Percentiles rank a stretch among this genome's conserved stretches.
These are phyloP conservation scores for Penicillium ucsense DNA, from an alignment of 495 filamentous ascomycete genomes.

Conservation along the genomic window DNA sequence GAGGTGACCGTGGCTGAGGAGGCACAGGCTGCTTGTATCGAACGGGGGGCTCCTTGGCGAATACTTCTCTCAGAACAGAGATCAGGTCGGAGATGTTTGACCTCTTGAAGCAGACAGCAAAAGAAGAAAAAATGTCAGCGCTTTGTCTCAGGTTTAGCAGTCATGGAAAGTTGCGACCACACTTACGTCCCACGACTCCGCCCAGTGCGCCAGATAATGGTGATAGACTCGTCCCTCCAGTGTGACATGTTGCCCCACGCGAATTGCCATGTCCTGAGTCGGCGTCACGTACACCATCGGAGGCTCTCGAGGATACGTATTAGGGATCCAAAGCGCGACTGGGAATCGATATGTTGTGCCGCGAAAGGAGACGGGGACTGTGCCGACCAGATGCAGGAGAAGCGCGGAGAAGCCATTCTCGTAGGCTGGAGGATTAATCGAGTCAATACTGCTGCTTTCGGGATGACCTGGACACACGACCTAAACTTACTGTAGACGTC, in stretches of 20 bases:
- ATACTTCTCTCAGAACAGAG: constrained; percentile 73
- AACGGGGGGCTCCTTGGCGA: constrained; percentile 90
- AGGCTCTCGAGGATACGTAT: constrained; percentile 75
- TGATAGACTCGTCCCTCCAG: constrained; percentile 93
- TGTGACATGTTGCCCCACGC: constrained; percentile 89
- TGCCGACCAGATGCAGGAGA: constrained; percentile 77
- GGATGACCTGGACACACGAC: too few species aligned
- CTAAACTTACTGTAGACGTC: constrained; percentile 76
- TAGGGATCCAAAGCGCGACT: constrained; percentile 89
- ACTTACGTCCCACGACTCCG: constrained; percentile 83
- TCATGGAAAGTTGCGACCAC: not conserved
- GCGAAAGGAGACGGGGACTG: constrained; percentile 78
- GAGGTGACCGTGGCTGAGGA: constrained; percentile 25
- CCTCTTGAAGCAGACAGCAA: constrained; percentile 51
- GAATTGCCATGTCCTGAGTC: constrained; percentile 76
- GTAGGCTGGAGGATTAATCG: constrained; percentile 49
- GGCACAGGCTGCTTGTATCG: constrained; percentile 53
- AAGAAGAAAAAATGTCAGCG: constrained; percentile 1
- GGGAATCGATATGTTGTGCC: constrained; percentile 87
- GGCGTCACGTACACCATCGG: constrained; percentile 85
- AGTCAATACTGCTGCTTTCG: not conserved
- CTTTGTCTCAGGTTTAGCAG: not conserved
- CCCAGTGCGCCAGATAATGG: constrained; percentile 87
- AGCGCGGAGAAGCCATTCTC: constrained; percentile 82
- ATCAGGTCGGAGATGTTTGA: constrained; percentile 74